Conservation (phyloP, 306 rosid species). For the Astragalus membranaceus region DNA sequence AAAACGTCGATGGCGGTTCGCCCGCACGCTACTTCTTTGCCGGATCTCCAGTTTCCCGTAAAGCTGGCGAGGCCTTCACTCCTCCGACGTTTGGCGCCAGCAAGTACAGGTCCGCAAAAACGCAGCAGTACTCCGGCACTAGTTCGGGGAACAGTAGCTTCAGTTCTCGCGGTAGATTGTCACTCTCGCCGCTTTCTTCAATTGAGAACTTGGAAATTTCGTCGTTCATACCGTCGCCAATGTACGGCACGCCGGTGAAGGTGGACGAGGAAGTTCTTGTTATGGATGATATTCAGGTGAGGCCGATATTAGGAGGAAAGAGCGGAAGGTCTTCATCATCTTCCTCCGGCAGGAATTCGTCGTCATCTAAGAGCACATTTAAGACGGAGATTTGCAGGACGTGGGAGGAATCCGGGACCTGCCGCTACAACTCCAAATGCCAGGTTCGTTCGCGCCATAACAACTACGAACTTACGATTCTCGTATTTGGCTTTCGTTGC, state of each 20-base stretch:
- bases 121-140: neutral
- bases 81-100: conserved; percentile 25
- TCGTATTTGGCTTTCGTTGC: neutral
- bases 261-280: conserved; percentile 62
- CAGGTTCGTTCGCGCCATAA: conserved; percentile 45
- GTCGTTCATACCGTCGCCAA: conserved; percentile 26
- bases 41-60: conserved; percentile 37
- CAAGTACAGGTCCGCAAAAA: conserved; percentile 20
- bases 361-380: conserved; percentile 27
- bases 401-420: conserved; percentile 36
- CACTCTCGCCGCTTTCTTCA: conserved; percentile 44
- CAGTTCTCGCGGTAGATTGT: conserved; percentile 31
- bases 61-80: conserved; percentile 22
- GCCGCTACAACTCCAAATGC: conserved; percentile 35
- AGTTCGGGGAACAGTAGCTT: conserved; percentile 35
- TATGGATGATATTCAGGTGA: conserved; percentile 62
- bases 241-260: conserved; percentile 46
- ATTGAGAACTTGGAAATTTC: conserved; percentile 53
- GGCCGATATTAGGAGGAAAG: conserved; percentile 23
- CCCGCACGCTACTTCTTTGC: conserved; percentile 35
- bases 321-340: conserved; percentile 34
- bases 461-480: neutral
- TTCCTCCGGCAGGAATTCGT: conserved; percentile 15
- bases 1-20: conserved; percentile 39
- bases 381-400: conserved; percentile 31